Percentiles rank a stretch among this genome's conserved stretches.
phyloP scores from a whole-genome alignment of 345 rosid genomes.

The Melaleuca alternifolia region DNA sequence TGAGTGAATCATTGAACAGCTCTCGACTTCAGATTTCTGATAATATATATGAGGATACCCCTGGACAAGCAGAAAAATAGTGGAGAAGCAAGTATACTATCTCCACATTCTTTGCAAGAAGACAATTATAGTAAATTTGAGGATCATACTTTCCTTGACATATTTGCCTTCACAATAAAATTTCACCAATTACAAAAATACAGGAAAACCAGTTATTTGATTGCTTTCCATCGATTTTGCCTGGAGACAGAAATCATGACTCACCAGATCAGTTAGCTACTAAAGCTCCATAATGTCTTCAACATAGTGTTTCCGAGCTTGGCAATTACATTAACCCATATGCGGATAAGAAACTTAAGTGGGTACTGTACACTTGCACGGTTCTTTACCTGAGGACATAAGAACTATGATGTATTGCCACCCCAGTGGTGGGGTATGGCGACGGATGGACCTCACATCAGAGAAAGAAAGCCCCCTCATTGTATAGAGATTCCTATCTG shows the following conservation, averaged over 20 bases:
- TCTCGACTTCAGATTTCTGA: background rate
- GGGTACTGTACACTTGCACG: background rate
- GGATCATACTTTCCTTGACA: background rate
- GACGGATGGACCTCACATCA: constrained; percentile 72
- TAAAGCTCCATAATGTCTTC: background rate
- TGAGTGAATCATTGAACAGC: background rate
- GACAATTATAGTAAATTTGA: background rate
- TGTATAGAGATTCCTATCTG: constrained; percentile 85
- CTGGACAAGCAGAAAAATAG: background rate
- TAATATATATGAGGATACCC: background rate
- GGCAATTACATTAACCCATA: background rate
- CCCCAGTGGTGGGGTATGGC: constrained; percentile 88
- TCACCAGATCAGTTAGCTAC: background rate
- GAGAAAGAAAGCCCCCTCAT: constrained; percentile 68
- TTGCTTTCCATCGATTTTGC: background rate
- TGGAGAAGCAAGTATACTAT: background rate
- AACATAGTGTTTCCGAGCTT: background rate
- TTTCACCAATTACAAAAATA: background rate
- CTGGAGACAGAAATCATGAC: background rate
- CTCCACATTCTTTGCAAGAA: background rate
- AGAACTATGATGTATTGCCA: constrained; percentile 95
- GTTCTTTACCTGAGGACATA: constrained; percentile 62
- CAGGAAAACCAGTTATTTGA: background rate
- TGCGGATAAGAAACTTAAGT: background rate
- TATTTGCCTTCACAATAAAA: background rate